Conservation (phyloP, 78 protist genomes). For the Diacronema lutheri region DNA sequence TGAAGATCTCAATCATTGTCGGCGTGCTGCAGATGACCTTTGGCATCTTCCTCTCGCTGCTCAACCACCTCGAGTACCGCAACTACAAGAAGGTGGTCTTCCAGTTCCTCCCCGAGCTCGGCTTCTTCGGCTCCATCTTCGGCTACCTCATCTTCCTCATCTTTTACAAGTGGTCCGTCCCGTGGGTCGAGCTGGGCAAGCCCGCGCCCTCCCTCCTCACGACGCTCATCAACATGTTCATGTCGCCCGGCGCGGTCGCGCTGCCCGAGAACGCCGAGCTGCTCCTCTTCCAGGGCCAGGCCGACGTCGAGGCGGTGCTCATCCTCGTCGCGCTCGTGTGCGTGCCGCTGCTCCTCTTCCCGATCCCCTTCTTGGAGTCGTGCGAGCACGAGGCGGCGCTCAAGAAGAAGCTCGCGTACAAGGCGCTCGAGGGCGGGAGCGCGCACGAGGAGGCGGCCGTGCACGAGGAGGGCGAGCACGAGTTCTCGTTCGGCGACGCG, state of each 20-base stretch:
- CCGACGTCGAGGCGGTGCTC: constrained; percentile 58
- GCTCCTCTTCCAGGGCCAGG: background rate
- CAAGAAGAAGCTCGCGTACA: background rate
- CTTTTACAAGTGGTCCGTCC: constrained; percentile 76
- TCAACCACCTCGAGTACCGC: constrained; percentile 76
- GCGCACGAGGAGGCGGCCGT: background rate
- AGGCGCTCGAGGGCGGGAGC: background rate
- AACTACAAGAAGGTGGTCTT: constrained; percentile 53
- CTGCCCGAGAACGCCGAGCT: background rate
- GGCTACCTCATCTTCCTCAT: constrained; percentile 90
- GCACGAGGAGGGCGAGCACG: constrained; percentile 23
- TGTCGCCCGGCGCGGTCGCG: constrained; percentile 51
- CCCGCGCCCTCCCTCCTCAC: constrained; percentile 62
- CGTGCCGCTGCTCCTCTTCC: constrained; percentile 84
- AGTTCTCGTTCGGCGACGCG: constrained; percentile 85
- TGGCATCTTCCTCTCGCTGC: constrained; percentile 79
- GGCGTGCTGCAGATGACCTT: constrained; percentile 95
- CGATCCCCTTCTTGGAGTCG: constrained; percentile 74
- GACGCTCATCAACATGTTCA: constrained; percentile 82
- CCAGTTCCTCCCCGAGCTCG: constrained; percentile 90
- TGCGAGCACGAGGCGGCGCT: constrained; percentile 5
- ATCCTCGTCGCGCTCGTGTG: constrained; percentile 72
- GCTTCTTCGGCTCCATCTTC: constrained; percentile 92
- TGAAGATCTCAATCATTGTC: constrained; percentile 95
- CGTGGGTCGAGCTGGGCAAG: constrained; percentile 4